These are phyloP conservation scores for Metschnikowia proteae DNA, from an alignment of 805 yeast genomes.

Conservation along the genomic window DNA sequence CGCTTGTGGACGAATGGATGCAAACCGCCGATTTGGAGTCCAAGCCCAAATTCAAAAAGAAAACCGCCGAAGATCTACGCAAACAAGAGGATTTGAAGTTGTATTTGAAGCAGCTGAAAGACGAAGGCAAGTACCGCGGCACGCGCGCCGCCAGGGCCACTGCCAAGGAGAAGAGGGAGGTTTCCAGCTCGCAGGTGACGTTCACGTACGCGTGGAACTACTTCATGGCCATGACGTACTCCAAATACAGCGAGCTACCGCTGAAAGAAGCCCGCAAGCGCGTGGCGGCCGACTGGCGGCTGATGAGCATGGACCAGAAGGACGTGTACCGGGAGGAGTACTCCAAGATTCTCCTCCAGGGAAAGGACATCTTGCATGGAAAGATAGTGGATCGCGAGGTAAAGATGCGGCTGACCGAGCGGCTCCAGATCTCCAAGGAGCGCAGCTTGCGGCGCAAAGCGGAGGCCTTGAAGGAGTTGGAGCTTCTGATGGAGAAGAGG, in stretches of 20 bases:
- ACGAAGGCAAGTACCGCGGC: slow-evolving; percentile 14
- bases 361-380: slow-evolving; percentile 29
- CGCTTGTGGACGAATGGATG: slow-evolving; percentile 18
- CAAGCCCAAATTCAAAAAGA: slow-evolving; percentile 15
- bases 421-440: slow-evolving; percentile 11
- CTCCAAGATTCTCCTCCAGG: slow-evolving; percentile 22
- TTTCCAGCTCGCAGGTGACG: slow-evolving; percentile 17
- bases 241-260: slow-evolving; percentile 15
- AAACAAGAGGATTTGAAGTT: slow-evolving; percentile 19
- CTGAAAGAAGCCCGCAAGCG: slow-evolving; percentile 14
- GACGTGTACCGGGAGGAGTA: slow-evolving; percentile 28
- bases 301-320: slow-evolving; percentile 25
- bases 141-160: background rate
- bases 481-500: background rate
- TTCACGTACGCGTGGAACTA: slow-evolving; percentile 38
- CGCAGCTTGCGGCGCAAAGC: slow-evolving; percentile 13
- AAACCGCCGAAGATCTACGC: slow-evolving; percentile 11
- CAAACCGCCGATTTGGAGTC: slow-evolving; percentile 7
- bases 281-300: slow-evolving; percentile 24
- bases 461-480: slow-evolving; percentile 8
- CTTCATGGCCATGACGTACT: slow-evolving; percentile 20
- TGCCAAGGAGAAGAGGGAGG: background rate
- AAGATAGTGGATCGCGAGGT: slow-evolving; percentile 26
- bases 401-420: slow-evolving; percentile 17
- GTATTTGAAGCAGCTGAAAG: slow-evolving; percentile 22